Percentiles rank a stretch among this genome's conserved stretches.
Evolutionary conservation across 78 protist species (phyloP).

Genomic region (Dictyostelium firmibasis): DNA sequence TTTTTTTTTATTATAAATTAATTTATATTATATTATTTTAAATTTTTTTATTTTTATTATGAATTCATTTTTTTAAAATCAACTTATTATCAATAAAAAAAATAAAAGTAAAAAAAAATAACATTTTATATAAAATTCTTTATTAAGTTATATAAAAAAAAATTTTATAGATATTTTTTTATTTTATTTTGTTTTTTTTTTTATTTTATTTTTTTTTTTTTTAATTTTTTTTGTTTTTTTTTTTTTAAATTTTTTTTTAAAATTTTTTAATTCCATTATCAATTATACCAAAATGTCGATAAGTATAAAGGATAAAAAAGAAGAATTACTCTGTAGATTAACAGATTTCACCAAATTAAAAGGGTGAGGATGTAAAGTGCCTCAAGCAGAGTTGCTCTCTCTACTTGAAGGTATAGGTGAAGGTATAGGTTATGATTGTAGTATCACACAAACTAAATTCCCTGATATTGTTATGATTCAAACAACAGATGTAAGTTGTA

Average conservation of each 20-base stretch:
- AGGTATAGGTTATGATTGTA: slow-evolving; percentile 82
- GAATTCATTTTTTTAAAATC: no score
- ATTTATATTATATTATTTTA: no score
- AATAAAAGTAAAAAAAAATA: neutral
- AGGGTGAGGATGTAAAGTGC: slow-evolving; percentile 94
- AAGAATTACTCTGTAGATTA: slow-evolving; percentile 58
- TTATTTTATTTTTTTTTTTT: neutral
- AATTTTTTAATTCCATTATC: neutral
- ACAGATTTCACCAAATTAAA: slow-evolving; percentile 88
- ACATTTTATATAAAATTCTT: no score
- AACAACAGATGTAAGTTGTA: slow-evolving; percentile 89
- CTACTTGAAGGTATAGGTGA: slow-evolving; percentile 83
- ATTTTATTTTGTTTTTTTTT: neutral
- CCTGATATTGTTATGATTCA: slow-evolving; percentile 74
- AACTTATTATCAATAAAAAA: no score
- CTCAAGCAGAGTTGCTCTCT: slow-evolving; percentile 86
- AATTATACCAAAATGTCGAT: neutral
- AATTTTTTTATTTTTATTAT: no score
- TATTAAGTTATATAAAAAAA: no score
- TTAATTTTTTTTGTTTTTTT: neutral
- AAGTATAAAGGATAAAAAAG: neutral
- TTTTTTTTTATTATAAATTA: no score
- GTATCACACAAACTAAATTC: slow-evolving; percentile 66
- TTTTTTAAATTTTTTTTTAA: neutral
- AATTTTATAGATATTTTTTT: neutral